phyloP scores from a whole-genome alignment of 2,329 filamentous ascomycete species.

The Ophiostoma sp. region DNA sequence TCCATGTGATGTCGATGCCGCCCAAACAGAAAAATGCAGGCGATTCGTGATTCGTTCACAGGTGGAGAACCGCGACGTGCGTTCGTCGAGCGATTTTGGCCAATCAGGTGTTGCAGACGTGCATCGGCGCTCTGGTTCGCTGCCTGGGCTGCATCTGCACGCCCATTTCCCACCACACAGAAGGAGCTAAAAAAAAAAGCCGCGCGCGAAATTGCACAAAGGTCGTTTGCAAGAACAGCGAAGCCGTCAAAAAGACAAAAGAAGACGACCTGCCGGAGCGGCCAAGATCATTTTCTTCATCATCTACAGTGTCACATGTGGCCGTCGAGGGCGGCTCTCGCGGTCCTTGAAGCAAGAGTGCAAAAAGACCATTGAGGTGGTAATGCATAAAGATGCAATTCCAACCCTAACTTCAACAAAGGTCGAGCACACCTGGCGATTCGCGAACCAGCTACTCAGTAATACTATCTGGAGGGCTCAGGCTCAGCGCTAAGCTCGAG shows the following conservation, averaged over 20 bases:
- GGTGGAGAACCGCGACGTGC: background rate
- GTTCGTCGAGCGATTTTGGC: background rate
- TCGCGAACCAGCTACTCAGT: background rate
- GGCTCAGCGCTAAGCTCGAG: background rate
- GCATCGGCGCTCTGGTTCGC: constrained; percentile 18
- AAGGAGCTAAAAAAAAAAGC: constrained; percentile 10
- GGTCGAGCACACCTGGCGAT: background rate
- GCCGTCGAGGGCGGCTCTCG: background rate
- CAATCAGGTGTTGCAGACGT: constrained; percentile 16
- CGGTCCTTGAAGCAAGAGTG: background rate
- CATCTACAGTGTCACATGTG: background rate
- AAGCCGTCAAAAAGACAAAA: background rate
- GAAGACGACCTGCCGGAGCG: background rate
- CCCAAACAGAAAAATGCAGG: background rate
- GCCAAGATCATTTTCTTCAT: background rate
- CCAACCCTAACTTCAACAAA: background rate
- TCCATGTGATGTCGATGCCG: constrained; percentile 12
- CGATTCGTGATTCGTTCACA: background rate
- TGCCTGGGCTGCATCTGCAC: background rate
- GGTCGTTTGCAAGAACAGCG: background rate
- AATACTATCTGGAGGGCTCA: background rate
- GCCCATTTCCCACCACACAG: background rate
- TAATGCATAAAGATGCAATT: constrained; percentile 11
- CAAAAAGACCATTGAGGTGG: background rate
- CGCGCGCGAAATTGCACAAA: constrained; percentile 22